Evolutionary conservation across 768 basidiomycete species (phyloP), one percentile per base, ranked within the genome.

Genomic region (Suillus spraguei): DNA sequence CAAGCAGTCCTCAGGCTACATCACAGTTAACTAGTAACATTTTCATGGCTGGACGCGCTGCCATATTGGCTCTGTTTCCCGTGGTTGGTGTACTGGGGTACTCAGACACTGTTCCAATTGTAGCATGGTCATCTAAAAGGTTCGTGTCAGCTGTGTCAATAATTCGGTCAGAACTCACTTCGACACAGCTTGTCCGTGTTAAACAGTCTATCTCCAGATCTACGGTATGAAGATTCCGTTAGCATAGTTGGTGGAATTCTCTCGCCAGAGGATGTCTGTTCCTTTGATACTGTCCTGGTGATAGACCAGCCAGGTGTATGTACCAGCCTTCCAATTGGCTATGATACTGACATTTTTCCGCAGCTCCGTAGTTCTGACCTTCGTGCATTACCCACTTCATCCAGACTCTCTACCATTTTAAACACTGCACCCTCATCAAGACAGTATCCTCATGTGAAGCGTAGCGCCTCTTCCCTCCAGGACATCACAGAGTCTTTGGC

Each of bases 361-460:
- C 68, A 93, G 91, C 77, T 90, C 5, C 91, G 89, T 68, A 87
- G 89, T 32, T 87, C 90, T n/a, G 91, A 93, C 78, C 78, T 93
- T 47, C 87, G 88, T 36, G 74, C 76, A 11, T 84, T 92, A 24
- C 74, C 83, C 7, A 77, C 85, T 10, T 78, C 81, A 2, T 85
- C 85, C 4, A 73, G 77, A 64, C 76, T 92, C 22, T 76, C 82
- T 6, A 77, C 74, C 32, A 70, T 77, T 7, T 76, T 93, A 10
- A 77, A 75, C 4, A 77, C 77, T 1, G 78, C 90, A 3, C 78
- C 85, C 0, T 87, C 82, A 2, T 79, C 85, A 32, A 76, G 86
- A 28, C 87, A 91, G 73, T 81, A 87, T 39, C 86, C 90, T 2
- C 87, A 92, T 68, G 79, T 87, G 74, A 64, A 76, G 67, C 65